Evolutionary conservation across 768 basidiomycete genomes (phyloP).

Genomic region (Terana coerulea): DNA sequence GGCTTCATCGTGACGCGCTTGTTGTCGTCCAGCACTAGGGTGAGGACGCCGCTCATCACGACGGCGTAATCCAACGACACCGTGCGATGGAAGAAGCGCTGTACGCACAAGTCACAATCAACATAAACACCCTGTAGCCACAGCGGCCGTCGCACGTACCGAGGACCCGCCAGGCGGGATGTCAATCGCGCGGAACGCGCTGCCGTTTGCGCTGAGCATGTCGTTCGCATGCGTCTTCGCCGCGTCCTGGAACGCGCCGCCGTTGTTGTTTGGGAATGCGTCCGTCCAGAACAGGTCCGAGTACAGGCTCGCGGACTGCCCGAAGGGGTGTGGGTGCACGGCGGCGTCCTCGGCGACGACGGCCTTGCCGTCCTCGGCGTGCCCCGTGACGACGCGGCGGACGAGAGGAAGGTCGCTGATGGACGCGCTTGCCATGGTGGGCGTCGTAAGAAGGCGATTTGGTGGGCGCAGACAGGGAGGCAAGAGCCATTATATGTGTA

Average conservation of each 20-base stretch:
- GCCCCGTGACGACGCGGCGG: constrained; percentile 24
- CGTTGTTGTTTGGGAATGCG: constrained; percentile 4
- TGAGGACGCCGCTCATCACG: constrained; percentile 18
- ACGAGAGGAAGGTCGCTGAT: constrained; percentile 15
- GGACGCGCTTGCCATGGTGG: no score
- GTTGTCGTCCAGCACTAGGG: constrained; percentile 22
- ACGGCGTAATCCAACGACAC: constrained; percentile 23
- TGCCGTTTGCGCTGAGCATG: constrained; percentile 11
- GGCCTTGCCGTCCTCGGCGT: constrained; percentile 17
- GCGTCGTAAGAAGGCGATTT: no score
- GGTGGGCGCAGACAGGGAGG: no score
- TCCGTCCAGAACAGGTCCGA: constrained; percentile 10
- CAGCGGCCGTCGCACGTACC: constrained; percentile 3
- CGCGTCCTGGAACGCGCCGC: constrained; percentile 9
- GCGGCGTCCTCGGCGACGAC: constrained; percentile 15
- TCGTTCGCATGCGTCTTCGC: constrained; percentile 7
- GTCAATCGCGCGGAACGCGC: constrained; percentile 16
- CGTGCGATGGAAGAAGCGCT: constrained; percentile 22
- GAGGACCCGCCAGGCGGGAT: constrained; percentile 14
- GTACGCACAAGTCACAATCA: no score
- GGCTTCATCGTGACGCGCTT: constrained; percentile 18
- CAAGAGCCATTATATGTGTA: no score
- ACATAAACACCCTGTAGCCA: background rate
- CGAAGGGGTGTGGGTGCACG: background rate
- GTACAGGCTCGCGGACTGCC: background rate